Evolutionary conservation across 352 stramenopile species (phyloP), one percentile per base, ranked within the genome.

Genomic region (Pythium dissotocum): DNA sequence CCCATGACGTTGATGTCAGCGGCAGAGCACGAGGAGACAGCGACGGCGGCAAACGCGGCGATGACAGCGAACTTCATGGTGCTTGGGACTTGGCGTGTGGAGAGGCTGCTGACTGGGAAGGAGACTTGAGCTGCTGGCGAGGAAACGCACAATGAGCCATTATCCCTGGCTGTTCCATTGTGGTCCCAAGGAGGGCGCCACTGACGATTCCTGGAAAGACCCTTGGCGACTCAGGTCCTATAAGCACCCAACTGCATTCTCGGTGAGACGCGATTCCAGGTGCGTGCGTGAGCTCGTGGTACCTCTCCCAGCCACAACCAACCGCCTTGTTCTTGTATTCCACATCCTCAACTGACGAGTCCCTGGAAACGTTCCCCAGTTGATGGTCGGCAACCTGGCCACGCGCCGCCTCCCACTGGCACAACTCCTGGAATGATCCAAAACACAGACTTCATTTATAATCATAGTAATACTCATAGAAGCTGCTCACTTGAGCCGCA

Each of bases 401-500:
- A 30, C 46, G 46, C 16, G 30, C 6, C 21, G 21, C 32, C n/a
- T 53, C 21, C 4, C 46, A 24, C 7, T 14, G 38, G 18, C 21
- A 30, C 1, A 30, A 51, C 42, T 21, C 42, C 16, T 51, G 14
- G n/a, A 53, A 53, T 16, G 2, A 30, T 32, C 21, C 46, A 6
- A 30, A 30, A 53, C 46, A 53, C 46, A n/a, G n/a, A 30, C n/a
- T 53, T 53, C 40, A 21, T 30, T 53, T 46, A 53, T 53, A 53
- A 53, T 53, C 18, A 53, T 53, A 32, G 21, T 24, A 24, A 30
- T 51, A 53, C n/a, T 44, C 46, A 30, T 4, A 30, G 1, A 12
- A 24, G 5, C n/a, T 32, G 18, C 46, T 53, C n/a, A 53, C 46
- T 53, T 53, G 46, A 76, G 66, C 58, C 76, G 71, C 33, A 92